phyloP scores from a whole-genome alignment of 352 stramenopile genomes.

The Phytophthora palmivora region DNA sequence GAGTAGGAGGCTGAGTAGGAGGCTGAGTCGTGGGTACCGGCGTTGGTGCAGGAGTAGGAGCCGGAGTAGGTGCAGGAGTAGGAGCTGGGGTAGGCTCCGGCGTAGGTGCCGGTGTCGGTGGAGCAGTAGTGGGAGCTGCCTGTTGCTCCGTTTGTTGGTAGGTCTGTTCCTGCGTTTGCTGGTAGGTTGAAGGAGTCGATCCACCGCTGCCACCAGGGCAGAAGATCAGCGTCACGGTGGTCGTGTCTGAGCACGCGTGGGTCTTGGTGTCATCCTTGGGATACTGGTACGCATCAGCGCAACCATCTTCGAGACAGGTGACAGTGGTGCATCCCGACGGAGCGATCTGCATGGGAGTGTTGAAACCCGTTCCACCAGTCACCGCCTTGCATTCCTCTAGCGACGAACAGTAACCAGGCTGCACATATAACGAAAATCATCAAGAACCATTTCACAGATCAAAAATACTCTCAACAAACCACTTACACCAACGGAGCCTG shows the following conservation, averaged over 20 bases:
- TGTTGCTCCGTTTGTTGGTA: slow-evolving; percentile 9
- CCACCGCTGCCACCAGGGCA: slow-evolving; percentile 39
- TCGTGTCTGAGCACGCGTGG: slow-evolving; percentile 21
- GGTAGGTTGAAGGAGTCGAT: neutral
- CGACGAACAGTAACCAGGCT: slow-evolving; percentile 56
- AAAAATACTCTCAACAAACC: slow-evolving; percentile 7
- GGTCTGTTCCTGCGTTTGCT: slow-evolving; percentile 1
- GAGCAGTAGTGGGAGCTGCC: neutral
- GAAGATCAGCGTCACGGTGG: slow-evolving; percentile 56
- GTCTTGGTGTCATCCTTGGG: slow-evolving; percentile 59
- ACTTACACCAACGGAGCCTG: slow-evolving; percentile 41
- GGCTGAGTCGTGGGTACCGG: neutral
- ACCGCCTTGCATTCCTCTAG: slow-evolving; percentile 59
- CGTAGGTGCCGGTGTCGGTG: slow-evolving; percentile 12
- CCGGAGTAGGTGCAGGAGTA: slow-evolving; percentile 9
- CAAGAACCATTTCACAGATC: neutral
- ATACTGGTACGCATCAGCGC: slow-evolving; percentile 69
- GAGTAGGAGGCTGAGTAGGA: neutral
- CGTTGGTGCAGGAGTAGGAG: slow-evolving; percentile 1
- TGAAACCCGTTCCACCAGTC: slow-evolving; percentile 69
- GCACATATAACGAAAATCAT: slow-evolving; percentile 8
- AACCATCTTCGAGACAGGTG: slow-evolving; percentile 60
- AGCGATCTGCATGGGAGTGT: slow-evolving; percentile 72
- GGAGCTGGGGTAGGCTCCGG: too few species aligned
- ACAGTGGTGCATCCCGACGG: slow-evolving; percentile 59